phyloP scores from a whole-genome alignment of 2,329 filamentous ascomycete species.

The Verticillium tricorpus region DNA sequence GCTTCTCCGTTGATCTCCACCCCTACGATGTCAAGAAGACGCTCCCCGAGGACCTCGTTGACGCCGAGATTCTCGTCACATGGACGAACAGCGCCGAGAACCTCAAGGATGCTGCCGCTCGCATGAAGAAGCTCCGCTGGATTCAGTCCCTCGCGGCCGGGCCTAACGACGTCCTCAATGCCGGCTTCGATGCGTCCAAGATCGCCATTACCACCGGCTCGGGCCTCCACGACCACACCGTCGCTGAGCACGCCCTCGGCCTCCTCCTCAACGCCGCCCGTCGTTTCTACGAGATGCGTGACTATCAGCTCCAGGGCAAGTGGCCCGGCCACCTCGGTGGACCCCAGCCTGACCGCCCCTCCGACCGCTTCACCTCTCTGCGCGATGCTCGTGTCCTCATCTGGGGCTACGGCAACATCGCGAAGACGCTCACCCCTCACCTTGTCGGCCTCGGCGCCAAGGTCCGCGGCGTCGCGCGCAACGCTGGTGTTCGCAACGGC shows the following conservation, averaged over 20 bases:
- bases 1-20: constrained; percentile 53
- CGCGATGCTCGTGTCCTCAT: constrained; percentile 53
- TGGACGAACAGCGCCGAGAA: constrained; percentile 57
- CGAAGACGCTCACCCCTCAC: constrained; percentile 53
- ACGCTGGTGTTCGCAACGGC: constrained; percentile 51
- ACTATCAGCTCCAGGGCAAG: constrained; percentile 50
- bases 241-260: constrained; percentile 60
- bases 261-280: constrained; percentile 51
- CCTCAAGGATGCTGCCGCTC: constrained; percentile 51
- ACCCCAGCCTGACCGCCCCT: constrained; percentile 53
- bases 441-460: constrained; percentile 51
- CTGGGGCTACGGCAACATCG: constrained; percentile 66
- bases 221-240: constrained; percentile 59
- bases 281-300: constrained; percentile 58
- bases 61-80: constrained; percentile 57
- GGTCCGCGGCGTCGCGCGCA: constrained; percentile 55
- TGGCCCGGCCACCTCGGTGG: constrained; percentile 62
- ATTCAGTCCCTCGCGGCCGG: constrained; percentile 64
- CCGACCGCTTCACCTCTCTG: constrained; percentile 53
- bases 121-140: constrained; percentile 55
- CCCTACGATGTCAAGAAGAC: constrained; percentile 53
- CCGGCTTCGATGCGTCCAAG: constrained; percentile 51
- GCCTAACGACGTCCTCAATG: constrained; percentile 59
- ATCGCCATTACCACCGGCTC: constrained; percentile 56
- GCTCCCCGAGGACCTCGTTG: constrained; percentile 53